Percentiles rank a stretch among this genome's conserved stretches.
phyloP scores from a whole-genome alignment of 176 grass and related monocot genomes.

The Oryza coarctata region DNA sequence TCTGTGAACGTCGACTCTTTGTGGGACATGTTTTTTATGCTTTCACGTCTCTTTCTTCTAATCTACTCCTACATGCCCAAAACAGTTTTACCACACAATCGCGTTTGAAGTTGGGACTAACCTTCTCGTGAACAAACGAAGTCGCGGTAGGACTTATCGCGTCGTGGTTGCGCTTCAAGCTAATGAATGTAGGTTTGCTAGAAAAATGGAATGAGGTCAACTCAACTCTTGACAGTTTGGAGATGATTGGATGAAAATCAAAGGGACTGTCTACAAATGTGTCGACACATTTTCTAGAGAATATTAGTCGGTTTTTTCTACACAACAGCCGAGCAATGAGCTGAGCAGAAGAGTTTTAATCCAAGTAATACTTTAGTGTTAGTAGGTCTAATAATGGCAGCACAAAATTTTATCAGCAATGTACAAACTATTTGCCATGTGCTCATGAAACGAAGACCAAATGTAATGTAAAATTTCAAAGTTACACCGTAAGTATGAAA shows the following conservation, averaged over 20 bases:
- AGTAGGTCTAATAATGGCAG: too few species aligned
- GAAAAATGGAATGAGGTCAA: neutral
- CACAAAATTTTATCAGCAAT: too few species aligned
- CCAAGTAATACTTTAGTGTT: too few species aligned
- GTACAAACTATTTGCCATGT: too few species aligned
- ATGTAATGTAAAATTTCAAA: too few species aligned
- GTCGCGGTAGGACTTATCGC: neutral
- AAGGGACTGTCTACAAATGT: too few species aligned
- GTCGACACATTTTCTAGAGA: too few species aligned
- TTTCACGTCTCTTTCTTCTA: constrained; percentile 28
- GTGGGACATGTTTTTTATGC: neutral
- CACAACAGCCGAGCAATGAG: too few species aligned
- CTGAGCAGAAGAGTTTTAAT: too few species aligned
- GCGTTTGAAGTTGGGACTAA: neutral
- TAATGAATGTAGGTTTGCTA: neutral
- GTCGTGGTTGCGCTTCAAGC: neutral
- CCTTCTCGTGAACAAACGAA: neutral
- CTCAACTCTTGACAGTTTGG: neutral
- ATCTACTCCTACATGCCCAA: neutral
- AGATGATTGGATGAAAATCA: neutral
- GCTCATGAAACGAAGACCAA: too few species aligned
- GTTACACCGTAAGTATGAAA: too few species aligned
- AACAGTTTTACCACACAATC: neutral
- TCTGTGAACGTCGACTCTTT: neutral
- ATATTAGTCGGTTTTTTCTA: too few species aligned